Percentiles rank a stretch among this genome's conserved stretches.
Evolutionary conservation across 805 yeast genomes (phyloP).

Genomic region (Priceomyces fermenticarens): DNA sequence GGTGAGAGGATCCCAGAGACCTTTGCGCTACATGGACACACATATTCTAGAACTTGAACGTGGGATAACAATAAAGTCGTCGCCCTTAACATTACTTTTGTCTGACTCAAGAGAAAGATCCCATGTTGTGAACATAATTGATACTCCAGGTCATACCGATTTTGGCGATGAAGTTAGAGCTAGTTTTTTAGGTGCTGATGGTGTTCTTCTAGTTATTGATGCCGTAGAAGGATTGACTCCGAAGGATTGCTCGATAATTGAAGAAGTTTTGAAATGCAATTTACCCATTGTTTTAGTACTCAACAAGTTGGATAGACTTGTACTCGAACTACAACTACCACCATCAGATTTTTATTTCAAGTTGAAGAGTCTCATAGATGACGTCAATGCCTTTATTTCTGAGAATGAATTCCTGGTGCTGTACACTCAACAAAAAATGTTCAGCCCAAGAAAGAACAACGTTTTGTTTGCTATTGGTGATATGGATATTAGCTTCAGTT

Average conservation of each 20-base stretch:
- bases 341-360: conserved; percentile 73
- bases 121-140: conserved; percentile 60
- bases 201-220: conserved; percentile 72
- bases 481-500: conserved; percentile 61
- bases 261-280: conserved; percentile 48
- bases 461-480: conserved; percentile 73
- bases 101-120: conserved; percentile 53
- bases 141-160: conserved; percentile 90
- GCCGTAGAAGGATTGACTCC: conserved; percentile 77
- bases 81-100: conserved; percentile 60
- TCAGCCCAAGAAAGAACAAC: conserved; percentile 65
- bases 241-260: conserved; percentile 48
- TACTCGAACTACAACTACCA: conserved; percentile 74
- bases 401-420: conserved; percentile 23
- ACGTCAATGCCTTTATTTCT: conserved; percentile 54
- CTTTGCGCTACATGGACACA: conserved; percentile 67
- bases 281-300: conserved; percentile 59
- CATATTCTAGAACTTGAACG: conserved; percentile 67
- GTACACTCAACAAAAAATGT: conserved; percentile 22
- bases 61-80: conserved; percentile 62
- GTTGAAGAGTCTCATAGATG: conserved; percentile 55
- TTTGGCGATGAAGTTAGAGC: conserved; percentile 73
- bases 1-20: conserved; percentile 35
- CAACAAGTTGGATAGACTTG: conserved; percentile 83
- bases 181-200: conserved; percentile 59